Evolutionary conservation across 345 rosid species (phyloP), one percentile per base, ranked within the genome.

Genomic region (Gossypium australe): DNA sequence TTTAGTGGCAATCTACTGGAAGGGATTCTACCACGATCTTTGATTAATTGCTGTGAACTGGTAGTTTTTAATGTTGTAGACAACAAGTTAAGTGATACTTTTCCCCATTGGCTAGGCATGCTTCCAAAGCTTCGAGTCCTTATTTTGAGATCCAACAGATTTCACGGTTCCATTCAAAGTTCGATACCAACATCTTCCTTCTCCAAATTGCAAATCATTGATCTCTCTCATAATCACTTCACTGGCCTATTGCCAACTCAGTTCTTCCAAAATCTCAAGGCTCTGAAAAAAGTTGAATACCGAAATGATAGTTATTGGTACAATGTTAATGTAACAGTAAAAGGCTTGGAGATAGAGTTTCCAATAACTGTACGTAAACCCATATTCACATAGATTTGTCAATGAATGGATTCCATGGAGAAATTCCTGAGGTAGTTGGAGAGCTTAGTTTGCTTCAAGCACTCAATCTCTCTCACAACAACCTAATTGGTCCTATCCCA

Each of bases 21-120:
- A 47, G 51, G 11, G 51, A 47, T 9, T 0, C 16, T 78, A 2
- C 78, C 80, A 0, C n/a, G 2, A 63, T 53, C 78, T 9, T 38
- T 80, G 27, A n/a, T n/a, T 0, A 72, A 78, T 24, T 80, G 78
- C 34, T 20, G 17, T 17, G n/a, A 11, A 0, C 27, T 83, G 70
- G 7, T 6, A 9, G 0, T 2, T 2, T 61, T 83, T 0, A 27
- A 80, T 52, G 6, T 78, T 0, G 72, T 51, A 2, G 59, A 41
- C 51, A 80, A 83, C 66, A 2, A 2, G 8, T 64, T 83, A 2
- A 73, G 3, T 0, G 73, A 72, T 60, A 18, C 53, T 5, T 62
- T 62, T 62, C 67, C 67, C 17, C 67, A 62, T 29, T 62, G 45
- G 45, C 8, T 29, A 14, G 67, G 45, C 17, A 9, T 2, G 13